Evolutionary conservation across 2,329 filamentous ascomycete genomes (phyloP).

Genomic region (Phialocephala sp.): DNA sequence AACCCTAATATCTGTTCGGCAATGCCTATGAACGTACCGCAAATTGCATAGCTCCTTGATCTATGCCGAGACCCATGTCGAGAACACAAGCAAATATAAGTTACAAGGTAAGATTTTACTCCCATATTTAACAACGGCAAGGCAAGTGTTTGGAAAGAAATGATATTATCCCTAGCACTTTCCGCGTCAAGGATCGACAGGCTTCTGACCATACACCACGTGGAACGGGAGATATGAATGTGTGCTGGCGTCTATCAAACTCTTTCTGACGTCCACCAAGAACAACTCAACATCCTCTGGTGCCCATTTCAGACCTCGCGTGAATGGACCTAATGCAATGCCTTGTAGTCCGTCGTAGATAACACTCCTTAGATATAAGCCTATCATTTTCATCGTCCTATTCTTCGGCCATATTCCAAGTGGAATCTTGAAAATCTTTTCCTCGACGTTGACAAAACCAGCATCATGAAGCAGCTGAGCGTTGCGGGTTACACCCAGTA

Average conservation of each 20-base stretch:
- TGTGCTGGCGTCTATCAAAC: conserved; percentile 43
- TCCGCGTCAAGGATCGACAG: background rate
- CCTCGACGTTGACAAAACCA: conserved; percentile 57
- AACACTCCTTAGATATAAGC: conserved; percentile 35
- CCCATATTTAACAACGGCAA: background rate
- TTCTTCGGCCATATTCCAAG: conserved; percentile 57
- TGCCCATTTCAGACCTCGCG: conserved; percentile 42
- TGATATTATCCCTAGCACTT: background rate
- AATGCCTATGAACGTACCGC: too few relatives aligned
- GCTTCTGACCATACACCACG: conserved; percentile 11
- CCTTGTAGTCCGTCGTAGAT: conserved; percentile 31
- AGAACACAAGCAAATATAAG: too few relatives aligned
- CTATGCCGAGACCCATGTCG: too few relatives aligned
- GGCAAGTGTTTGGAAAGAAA: background rate
- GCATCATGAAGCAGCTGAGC: conserved; percentile 50
- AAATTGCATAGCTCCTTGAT: too few relatives aligned
- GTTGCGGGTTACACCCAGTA: conserved; percentile 38
- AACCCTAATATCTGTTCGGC: too few relatives aligned
- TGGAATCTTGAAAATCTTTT: conserved; percentile 55
- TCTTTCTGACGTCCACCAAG: conserved; percentile 44
- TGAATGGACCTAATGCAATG: conserved; percentile 41
- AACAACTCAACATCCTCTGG: conserved; percentile 45
- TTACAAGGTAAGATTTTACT: background rate
- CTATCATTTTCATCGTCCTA: conserved; percentile 55
- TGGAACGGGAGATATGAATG: conserved; percentile 42